Percentiles rank a stretch among this genome's conserved stretches.
phyloP scores from a whole-genome alignment of 2,329 filamentous ascomycete species.

The Alternaria arborescens region DNA sequence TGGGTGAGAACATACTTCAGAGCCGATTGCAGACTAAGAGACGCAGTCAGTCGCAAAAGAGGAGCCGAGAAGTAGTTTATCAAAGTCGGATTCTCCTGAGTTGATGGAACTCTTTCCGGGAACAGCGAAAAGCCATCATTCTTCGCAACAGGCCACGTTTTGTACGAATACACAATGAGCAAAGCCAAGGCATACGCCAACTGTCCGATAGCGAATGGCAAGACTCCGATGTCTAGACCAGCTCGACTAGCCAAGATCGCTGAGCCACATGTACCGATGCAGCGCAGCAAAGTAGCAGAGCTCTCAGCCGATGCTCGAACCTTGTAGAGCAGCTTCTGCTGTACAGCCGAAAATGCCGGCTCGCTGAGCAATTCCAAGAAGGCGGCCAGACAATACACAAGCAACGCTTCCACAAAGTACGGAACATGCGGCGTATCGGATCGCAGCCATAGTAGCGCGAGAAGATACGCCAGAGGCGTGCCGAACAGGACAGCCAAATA shows the following conservation, averaged over 20 bases:
- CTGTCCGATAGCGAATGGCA: conserved; percentile 91
- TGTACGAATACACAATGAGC: conserved; percentile 72
- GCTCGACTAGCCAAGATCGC: conserved; percentile 69
- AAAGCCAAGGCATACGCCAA: conserved; percentile 76
- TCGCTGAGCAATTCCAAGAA: conserved; percentile 83
- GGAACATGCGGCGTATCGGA: conserved; percentile 64
- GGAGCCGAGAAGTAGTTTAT: conserved; percentile 68
- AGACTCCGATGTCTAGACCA: conserved; percentile 70
- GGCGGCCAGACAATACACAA: conserved; percentile 65
- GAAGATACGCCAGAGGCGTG: conserved; percentile 66
- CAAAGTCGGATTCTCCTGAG: conserved; percentile 31
- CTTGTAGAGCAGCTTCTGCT: conserved; percentile 81
- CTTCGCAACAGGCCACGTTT: conserved; percentile 65
- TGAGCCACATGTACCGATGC: conserved; percentile 74
- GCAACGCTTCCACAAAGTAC: conserved; percentile 67
- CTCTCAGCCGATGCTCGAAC: conserved; percentile 85
- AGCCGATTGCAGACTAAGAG: conserved; percentile 84
- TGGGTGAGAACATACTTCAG: conserved; percentile 95
- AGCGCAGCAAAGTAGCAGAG: conserved; percentile 79
- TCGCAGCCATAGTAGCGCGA: conserved; percentile 74
- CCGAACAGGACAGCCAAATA: conserved; percentile 80
- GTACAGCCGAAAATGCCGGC: conserved; percentile 87
- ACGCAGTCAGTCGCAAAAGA: conserved; percentile 77
- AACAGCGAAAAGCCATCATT: conserved; percentile 74
- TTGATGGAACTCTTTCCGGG: conserved; percentile 54